Evolutionary conservation across 176 grass and related monocot genomes (phyloP).

Genomic region (Microstegium vimineum): DNA sequence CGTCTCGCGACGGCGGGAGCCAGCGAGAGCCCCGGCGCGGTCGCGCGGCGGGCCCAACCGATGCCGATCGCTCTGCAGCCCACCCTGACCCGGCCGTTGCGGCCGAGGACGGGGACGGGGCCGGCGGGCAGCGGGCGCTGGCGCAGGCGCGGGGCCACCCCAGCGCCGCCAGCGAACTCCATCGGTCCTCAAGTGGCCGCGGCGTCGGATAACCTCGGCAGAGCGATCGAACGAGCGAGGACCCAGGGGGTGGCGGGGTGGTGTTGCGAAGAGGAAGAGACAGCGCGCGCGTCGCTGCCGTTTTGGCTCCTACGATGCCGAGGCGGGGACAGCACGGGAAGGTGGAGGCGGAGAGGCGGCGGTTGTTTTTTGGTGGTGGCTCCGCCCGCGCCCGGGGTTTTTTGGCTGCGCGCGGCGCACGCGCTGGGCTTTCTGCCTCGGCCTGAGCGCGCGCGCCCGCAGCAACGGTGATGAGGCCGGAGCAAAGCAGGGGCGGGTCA

Average conservation of each 20-base stretch:
- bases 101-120: background rate
- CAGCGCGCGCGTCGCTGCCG: background rate
- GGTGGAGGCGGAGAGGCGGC: background rate
- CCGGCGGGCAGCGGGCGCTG: background rate
- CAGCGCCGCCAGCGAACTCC: slow-evolving; percentile 11
- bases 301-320: background rate
- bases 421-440: background rate
- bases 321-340: background rate
- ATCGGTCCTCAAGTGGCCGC: background rate
- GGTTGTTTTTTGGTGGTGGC: background rate
- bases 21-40: slow-evolving; percentile 3
- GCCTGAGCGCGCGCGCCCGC: no score
- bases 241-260: background rate
- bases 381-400: background rate
- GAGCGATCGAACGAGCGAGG: background rate
- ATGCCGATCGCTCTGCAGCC: background rate
- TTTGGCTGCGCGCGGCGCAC: background rate
- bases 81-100: background rate
- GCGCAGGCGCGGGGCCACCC: background rate
- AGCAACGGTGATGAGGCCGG: no score
- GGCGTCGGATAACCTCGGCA: background rate
- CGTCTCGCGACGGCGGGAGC: slow-evolving; percentile 16
- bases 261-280: background rate
- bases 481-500: no score
- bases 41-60: background rate